Base-by-base conservation (phyloP, 1,139 yeast genomes). In the Magnusiomyces paraingens region DNA sequence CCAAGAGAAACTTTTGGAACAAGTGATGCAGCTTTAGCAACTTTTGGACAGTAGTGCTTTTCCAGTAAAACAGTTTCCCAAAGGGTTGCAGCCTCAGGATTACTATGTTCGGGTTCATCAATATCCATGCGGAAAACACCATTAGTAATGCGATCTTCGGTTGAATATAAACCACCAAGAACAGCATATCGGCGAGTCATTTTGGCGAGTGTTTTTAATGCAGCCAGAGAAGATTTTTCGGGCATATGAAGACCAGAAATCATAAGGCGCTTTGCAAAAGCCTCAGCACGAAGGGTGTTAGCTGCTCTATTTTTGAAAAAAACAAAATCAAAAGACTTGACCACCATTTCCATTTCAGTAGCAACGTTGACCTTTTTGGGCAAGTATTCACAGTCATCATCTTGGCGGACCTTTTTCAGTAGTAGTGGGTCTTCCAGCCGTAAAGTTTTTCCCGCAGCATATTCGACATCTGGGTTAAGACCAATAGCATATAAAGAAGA, bases 1-100 rank as follows among this genome's bases (percentile, higher is more conserved):
- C 36, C 49, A 45, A 17, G 49, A 29, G 57, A 52, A 38, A 52
- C 42, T 39, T 53, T 55, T 18, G 61, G 61, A n/a, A 64, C 61
- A 32, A 58, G 48, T 20, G 54, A 52, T 15, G 82, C 79, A 17
- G 82, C 83, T 62, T 76, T 74, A 6, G 82, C 76, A n/a, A 90
- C 88, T 63, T 79, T 73, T 1, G 95, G 94, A 59, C 89, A 80
- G 66, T 86, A 93, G 68, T 93, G 98, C 58, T 83, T 81, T 57
- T 84, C 85, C 57, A 93, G 73, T 51, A 91, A 70, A 2, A 84
- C 83, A 53, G 83, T 81, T 66, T 93, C 98, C 95, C 96, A 93
- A 49, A 91, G 72, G 0, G 90, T 85, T 1, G 97, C 95, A 14
- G 94, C 94, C 51, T 84, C 91, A 2, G 95, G 80, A 64, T 91